Evolutionary conservation across 805 yeast species (phyloP), one percentile per base, ranked within the genome.

Genomic region (Yarrowia sp.): DNA sequence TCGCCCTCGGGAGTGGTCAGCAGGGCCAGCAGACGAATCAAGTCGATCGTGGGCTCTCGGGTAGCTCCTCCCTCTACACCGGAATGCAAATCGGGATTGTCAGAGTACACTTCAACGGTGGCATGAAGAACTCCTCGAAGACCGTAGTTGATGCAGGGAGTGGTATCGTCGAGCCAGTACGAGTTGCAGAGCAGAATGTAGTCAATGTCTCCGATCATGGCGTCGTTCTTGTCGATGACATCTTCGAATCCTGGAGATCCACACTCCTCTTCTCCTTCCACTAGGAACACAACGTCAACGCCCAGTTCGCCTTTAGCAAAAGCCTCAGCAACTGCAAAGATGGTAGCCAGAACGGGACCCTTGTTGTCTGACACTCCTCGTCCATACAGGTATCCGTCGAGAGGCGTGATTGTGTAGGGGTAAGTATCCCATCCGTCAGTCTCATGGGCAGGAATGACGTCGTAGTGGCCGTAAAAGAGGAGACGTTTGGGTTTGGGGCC

Each of bases 231-330:
- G 2, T 93, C 93, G 72, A 93, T 86, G 1, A 76, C 76, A 13
- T 70, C 71, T 72, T 87, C 87, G 75, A 94, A 92, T 0, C 98
- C 97, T 72, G 84, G 84, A 0, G 97, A 91, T 0, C 98, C 98
- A 68, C 91, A 85, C 76, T 94, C 99, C 77, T 95, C 99, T 76
- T 92, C 97, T 53, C 99, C 99, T 78, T 94, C 99, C 60, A 94
- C 82, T 15, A 94, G 74, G 73, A 95, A 93, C 0, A 90, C 86
- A 3, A 94, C 88, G 75, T 94, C 97, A 55, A 88, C 83, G 8
- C 81, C 79, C 20, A 95, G 81, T 53, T 84, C 77, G 0, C 82
- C 79, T 12, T 79, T 77, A 36, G 84, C 84, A 66, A 79, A 79
- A 14, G 92, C 77, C 66, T 90, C 91, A 0, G 95, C 93, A 19